Evolutionary conservation across 2,329 filamentous ascomycete genomes (phyloP).

Genomic region (Aspergillus sergii): DNA sequence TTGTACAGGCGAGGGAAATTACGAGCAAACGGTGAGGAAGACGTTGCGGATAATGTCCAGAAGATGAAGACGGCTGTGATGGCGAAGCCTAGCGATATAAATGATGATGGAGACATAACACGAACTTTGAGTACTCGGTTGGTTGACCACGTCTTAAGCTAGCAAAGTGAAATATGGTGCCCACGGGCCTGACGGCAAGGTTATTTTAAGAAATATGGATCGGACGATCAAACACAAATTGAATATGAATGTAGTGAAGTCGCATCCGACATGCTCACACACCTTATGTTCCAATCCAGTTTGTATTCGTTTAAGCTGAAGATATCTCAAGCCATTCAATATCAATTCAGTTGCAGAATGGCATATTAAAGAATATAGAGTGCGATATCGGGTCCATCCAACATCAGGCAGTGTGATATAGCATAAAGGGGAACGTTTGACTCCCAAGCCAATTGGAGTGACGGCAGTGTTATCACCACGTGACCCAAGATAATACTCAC

Average conservation of each 20-base stretch:
- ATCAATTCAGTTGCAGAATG: neutral
- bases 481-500: neutral
- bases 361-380: neutral
- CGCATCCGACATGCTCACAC: neutral
- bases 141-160: neutral
- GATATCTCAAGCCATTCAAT: neutral
- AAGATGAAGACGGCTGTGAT: constrained; percentile 48
- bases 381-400: neutral
- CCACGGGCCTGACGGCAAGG: too few relatives aligned
- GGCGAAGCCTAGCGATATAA: constrained; percentile 35
- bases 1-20: constrained; percentile 66
- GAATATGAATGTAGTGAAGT: neutral
- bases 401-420: neutral
- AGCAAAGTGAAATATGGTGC: neutral
- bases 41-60: constrained; percentile 45
- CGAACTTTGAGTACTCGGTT: neutral
- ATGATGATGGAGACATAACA: constrained; percentile 22
- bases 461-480: neutral
- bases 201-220: neutral
- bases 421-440: neutral
- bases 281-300: neutral
- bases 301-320: neutral
- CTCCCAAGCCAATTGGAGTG: neutral
- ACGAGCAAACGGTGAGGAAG: constrained; percentile 41
- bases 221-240: neutral